Base-by-base conservation (phyloP, 2,329 filamentous ascomycete genomes). In the Xylaria sp. region DNA sequence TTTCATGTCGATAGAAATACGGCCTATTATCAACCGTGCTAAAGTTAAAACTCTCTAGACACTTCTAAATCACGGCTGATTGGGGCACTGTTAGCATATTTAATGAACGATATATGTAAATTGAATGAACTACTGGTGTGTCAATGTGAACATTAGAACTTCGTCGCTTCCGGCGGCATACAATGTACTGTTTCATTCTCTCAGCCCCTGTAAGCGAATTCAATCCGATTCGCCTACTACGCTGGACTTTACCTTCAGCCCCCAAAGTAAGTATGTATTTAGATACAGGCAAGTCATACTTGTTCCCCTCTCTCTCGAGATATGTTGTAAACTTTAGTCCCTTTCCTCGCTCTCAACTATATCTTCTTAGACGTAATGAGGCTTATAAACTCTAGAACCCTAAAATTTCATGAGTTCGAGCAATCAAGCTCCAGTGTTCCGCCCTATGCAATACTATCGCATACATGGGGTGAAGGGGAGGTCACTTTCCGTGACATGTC, bases 361-460 rank as follows among this genome's bases (percentile, higher is more conserved):
- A 33, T 44, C 25, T 25, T 29, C 33, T 13, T 36, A 29, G 5
- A 29, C 29, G n/a, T 36, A 58, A 71, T 73, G 70, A 50, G 65
- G 51, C 66, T 73, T 50, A 68, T 73, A 38, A 66, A 71, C 50
- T 69, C 65, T 36, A 54, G 33, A 44, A 69, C 65, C 39, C 36
- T 65, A 6, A 20, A 65, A 42, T 55, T 73, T n/a, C 68, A 73
- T 36, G 68, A 73, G 42, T 72, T 72, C 53, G 67, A 71, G 31
- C 27, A 63, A 11, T 29, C 29, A 15, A 38, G 49, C 27, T 36
- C 49, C 5, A 17, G 61, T 49, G 59, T 69, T 17, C 71, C 71
- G n/a, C 44, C 64, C 3, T 73, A 73, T 58, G 71, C 70, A 15
- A 68, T 73, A 11, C 45, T 71, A 22, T 72, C 70, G 3, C 69